Evolutionary conservation across 192 early-diverging fungal species (phyloP), one percentile per base, ranked within the genome.

Genomic region (Obelidium mucronatum): DNA sequence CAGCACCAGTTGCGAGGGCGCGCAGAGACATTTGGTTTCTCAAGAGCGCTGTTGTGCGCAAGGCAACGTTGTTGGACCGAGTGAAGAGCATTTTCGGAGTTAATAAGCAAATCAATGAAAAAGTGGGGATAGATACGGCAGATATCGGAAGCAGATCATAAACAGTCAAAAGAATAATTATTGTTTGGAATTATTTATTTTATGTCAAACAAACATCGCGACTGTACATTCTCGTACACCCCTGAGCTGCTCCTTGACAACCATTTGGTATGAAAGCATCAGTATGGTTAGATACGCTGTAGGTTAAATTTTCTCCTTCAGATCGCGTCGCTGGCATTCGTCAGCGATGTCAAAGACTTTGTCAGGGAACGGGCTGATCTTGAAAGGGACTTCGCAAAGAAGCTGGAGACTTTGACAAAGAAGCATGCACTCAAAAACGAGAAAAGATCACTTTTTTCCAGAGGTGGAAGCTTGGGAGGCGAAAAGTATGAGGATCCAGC

Each of bases 271-370:
- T n/a, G n/a, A n/a, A n/a, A n/a, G n/a, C n/a, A n/a, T n/a, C n/a
- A n/a, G n/a, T n/a, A n/a, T n/a, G n/a, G n/a, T n/a, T n/a, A n/a
- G n/a, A n/a, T n/a, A n/a, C n/a, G n/a, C n/a, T n/a, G n/a, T n/a
- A n/a, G n/a, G n/a, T n/a, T n/a, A n/a, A 22, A 15, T 51, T 19
- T 69, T 30, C n/a, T n/a, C 15, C 22, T 68, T 28, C 67, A 82
- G 80, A 34, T 30, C 28, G 83, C 88, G 30, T 83, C 86, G 5
- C 85, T 93, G 42, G 80, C 84, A 6, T 92, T 92, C 55, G 59
- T 92, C 30, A 63, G 75, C 53, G 91, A 94, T 48, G 88, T 94
- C 56, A 84, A 89, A 26, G 90, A 89, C 54, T 93, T 92, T 79
- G 75, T 90, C 35, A 87, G 86, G 61, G 93, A 94, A 26, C 83